phyloP scores from a whole-genome alignment of 2,329 filamentous ascomycete species.

The Pseudogymnoascus sp. region DNA sequence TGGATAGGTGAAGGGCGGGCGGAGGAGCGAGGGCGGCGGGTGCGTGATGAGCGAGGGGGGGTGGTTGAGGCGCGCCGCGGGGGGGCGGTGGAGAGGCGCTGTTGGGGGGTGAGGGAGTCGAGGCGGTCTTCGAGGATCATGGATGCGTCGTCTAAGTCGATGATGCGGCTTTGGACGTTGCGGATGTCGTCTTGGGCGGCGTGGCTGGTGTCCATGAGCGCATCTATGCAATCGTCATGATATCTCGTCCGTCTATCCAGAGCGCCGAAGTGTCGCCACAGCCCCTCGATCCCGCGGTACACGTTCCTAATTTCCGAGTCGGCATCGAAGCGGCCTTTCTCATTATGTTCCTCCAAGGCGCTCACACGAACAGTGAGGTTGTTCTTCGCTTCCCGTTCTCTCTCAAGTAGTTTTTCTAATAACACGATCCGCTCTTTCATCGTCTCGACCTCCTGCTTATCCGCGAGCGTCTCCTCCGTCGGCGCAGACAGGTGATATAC shows the following conservation, averaged over 20 bases:
- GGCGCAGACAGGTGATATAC: constrained; percentile 44
- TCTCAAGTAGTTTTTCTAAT: constrained; percentile 38
- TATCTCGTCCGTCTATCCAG: constrained; percentile 42
- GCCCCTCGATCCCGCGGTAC: constrained; percentile 45
- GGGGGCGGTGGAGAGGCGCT: constrained; percentile 14
- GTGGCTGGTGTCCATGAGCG: constrained; percentile 35
- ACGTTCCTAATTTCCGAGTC: constrained; percentile 45
- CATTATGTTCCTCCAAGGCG: constrained; percentile 46
- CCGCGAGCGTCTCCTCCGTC: constrained; percentile 36
- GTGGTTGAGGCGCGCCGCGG: constrained; percentile 25
- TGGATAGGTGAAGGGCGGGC: constrained; percentile 16
- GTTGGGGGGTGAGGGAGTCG: constrained; percentile 17
- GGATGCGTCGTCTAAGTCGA: constrained; percentile 28
- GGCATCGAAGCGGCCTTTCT: constrained; percentile 44
- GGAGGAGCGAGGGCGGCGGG: background rate
- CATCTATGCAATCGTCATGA: constrained; percentile 48
- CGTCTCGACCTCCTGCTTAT: constrained; percentile 40
- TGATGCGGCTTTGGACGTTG: constrained; percentile 25
- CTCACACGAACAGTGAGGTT: constrained; percentile 22
- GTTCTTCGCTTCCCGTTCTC: constrained; percentile 25
- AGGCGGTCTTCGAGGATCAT: constrained; percentile 28
- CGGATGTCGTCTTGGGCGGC: constrained; percentile 22
- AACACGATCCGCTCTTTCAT: constrained; percentile 39
- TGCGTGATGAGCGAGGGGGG: constrained; percentile 16
- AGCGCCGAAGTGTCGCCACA: constrained; percentile 42